These are phyloP conservation scores for Gamsiella multidivaricata DNA, from an alignment of 192 early-diverging fungal species.

Conservation along the genomic window DNA sequence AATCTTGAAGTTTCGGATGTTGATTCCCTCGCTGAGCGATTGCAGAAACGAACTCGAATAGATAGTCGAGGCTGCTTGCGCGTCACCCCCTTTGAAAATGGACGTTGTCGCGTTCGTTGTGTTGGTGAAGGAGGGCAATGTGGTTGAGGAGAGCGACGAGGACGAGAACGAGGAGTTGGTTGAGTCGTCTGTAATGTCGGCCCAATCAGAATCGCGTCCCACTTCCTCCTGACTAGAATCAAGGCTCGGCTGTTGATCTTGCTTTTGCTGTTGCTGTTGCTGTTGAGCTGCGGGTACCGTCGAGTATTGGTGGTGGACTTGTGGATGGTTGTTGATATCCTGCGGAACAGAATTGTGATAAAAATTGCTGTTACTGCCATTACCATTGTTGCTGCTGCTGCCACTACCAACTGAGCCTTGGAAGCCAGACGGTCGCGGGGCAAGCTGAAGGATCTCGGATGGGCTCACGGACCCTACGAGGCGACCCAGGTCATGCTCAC, in stretches of 20 bases:
- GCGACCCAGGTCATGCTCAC: constrained; percentile 37
- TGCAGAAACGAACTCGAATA: constrained; percentile 28
- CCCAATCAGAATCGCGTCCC: constrained; percentile 30
- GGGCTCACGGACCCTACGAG: constrained; percentile 64
- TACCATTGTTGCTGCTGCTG: not conserved
- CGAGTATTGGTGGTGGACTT: constrained; percentile 35
- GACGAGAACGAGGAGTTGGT: constrained; percentile 28
- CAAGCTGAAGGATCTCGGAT: constrained; percentile 56
- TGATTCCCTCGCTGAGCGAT: constrained; percentile 57
- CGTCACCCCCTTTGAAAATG: not conserved
- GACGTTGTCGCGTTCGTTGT: constrained; percentile 5
- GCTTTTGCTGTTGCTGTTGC: constrained; percentile 13
- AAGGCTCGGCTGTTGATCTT: not conserved
- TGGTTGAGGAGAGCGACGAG: constrained; percentile 31
- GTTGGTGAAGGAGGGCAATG: constrained; percentile 18
- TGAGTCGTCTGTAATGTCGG: constrained; percentile 23
- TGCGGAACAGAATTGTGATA: too few species aligned
- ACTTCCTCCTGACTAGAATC: constrained; percentile 14
- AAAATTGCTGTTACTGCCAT: not conserved
- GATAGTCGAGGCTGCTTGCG: not conserved
- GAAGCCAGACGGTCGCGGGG: constrained; percentile 4
- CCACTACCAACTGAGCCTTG: not conserved
- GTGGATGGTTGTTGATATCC: constrained; percentile 51
- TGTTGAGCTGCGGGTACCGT: not conserved
- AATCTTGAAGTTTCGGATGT: constrained; percentile 66